Evolutionary conservation across 371 early-diverging fungal genomes (phyloP).

Genomic region (Paraphysoderma sedebokerense): DNA sequence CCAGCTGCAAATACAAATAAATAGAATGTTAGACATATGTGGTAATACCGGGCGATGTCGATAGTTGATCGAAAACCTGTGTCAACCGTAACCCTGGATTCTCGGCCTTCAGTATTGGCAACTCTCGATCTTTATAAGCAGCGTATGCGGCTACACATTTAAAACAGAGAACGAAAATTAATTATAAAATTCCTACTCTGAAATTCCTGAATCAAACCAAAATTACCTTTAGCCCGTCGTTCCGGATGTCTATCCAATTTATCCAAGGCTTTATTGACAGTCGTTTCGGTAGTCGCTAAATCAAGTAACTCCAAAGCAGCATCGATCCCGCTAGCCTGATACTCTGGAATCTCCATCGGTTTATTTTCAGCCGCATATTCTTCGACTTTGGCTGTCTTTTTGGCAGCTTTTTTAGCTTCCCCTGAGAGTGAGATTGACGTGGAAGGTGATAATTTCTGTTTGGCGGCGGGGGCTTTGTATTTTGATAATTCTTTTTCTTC

Average conservation of each 20-base stretch:
- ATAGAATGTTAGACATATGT: neutral
- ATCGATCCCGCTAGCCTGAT: constrained; percentile 19
- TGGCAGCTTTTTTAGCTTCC: neutral
- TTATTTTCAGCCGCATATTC: neutral
- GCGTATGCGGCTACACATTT: constrained; percentile 14
- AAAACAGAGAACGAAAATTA: neutral
- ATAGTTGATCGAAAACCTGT: constrained; percentile 10
- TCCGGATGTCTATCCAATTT: constrained; percentile 26
- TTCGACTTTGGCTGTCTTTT: neutral
- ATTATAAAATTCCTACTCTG: too few species aligned
- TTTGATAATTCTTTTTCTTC: constrained; percentile 6
- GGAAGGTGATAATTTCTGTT: neutral
- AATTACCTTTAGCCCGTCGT: constrained; percentile 17
- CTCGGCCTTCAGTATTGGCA: constrained; percentile 11
- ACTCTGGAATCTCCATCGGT: constrained; percentile 3
- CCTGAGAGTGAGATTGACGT: neutral
- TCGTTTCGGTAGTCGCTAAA: constrained; percentile 2
- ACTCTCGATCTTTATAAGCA: constrained; percentile 13
- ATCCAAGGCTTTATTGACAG: neutral
- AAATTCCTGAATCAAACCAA: too few species aligned
- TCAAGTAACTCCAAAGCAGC: constrained; percentile 20
- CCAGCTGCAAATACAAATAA: neutral
- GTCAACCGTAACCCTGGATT: constrained; percentile 20
- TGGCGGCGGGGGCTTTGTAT: neutral
- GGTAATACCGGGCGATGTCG: neutral